phyloP scores from a whole-genome alignment of 495 filamentous ascomycete genomes.

The Hypoxylon cercidicola region DNA sequence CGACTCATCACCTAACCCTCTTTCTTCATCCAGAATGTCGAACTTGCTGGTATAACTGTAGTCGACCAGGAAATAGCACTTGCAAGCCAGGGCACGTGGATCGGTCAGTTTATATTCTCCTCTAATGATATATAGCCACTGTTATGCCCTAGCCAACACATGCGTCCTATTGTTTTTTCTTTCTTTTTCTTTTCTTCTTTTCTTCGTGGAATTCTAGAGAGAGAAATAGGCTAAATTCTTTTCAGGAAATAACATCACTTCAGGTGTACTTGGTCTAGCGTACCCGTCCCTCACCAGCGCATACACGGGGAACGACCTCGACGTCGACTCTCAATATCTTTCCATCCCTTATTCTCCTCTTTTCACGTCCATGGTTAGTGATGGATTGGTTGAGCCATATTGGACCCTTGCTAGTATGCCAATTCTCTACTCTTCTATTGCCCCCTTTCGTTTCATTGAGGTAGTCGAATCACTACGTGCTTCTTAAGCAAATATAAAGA shows the following conservation, averaged over 20 bases:
- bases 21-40: slow-evolving; percentile 54
- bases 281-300: slow-evolving; percentile 59
- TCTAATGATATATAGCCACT: background rate
- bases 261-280: slow-evolving; percentile 70
- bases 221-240: background rate
- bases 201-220: too few relatives aligned
- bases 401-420: slow-evolving; percentile 62
- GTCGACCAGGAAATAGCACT: slow-evolving; percentile 63
- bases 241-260: slow-evolving; percentile 53
- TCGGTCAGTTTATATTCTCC: slow-evolving; percentile 49
- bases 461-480: background rate
- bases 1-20: background rate
- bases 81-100: slow-evolving; percentile 54
- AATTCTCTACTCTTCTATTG: slow-evolving; percentile 1
- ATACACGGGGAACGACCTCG: slow-evolving; percentile 33
- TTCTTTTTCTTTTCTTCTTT: too few relatives aligned
- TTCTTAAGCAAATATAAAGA: background rate
- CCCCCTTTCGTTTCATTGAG: background rate
- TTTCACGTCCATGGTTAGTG: slow-evolving; percentile 65
- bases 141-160: background rate
- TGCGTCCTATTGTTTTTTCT: too few relatives aligned
- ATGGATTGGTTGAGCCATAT: slow-evolving; percentile 62
- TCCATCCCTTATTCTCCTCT: slow-evolving; percentile 63
- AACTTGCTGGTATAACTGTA: slow-evolving; percentile 65
- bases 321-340: slow-evolving; percentile 43